Conservation (phyloP, 768 basidiomycete species). For the Lepiota venenata region DNA sequence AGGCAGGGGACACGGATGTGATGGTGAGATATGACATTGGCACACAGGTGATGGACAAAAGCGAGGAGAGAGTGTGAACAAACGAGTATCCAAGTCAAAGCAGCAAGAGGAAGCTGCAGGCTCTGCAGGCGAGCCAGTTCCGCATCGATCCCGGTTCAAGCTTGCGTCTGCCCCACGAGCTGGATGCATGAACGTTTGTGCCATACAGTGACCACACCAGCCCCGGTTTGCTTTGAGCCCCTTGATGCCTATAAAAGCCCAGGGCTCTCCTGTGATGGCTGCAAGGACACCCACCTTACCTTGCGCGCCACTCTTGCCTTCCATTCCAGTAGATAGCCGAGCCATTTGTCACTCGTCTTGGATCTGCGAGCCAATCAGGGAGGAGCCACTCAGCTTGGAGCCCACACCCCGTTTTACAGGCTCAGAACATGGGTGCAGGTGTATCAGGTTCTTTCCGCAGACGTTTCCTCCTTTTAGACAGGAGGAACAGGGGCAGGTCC, state of each 20-base stretch:
- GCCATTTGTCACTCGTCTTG: conserved; percentile 27
- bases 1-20: neutral
- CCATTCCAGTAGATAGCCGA: conserved; percentile 14
- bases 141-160: conserved; percentile 6
- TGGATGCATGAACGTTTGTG: conserved; percentile 40
- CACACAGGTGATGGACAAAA: conserved; percentile 16
- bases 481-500: conserved; percentile 28
- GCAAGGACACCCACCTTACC: conserved; percentile 14
- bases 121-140: neutral
- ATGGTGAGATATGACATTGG: neutral
- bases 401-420: conserved; percentile 15
- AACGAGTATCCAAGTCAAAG: conserved; percentile 35
- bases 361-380: conserved; percentile 46
- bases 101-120: conserved; percentile 25
- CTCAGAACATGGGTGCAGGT: conserved; percentile 18
- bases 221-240: conserved; percentile 2
- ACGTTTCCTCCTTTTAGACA: conserved; percentile 26
- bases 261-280: conserved; percentile 19
- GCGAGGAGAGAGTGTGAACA: conserved; percentile 13
- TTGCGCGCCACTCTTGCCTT: conserved; percentile 5
- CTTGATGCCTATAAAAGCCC: conserved; percentile 15
- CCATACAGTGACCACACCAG: conserved; percentile 16
- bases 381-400: conserved; percentile 40
- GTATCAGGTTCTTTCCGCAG: conserved; percentile 17
- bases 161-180: neutral